These are phyloP conservation scores for Botrytis cinerea DNA, from an alignment of 2,329 filamentous ascomycete species.

Conservation along the genomic window DNA sequence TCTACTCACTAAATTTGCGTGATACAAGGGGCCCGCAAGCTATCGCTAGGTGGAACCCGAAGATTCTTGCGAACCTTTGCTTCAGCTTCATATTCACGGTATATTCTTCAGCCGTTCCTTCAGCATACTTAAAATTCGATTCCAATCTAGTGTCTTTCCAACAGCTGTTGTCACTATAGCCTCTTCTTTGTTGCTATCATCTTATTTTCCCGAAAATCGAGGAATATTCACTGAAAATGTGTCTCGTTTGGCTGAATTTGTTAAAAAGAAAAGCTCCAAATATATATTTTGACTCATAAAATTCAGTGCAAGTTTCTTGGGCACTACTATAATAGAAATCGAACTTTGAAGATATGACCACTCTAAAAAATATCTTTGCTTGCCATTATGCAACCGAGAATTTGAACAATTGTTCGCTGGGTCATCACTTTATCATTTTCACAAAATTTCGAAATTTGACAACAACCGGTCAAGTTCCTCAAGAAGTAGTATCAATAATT, in stretches of 20 bases:
- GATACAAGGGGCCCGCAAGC: not conserved
- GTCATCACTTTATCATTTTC: not conserved
- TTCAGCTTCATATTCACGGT: not conserved
- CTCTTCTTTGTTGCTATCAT: not conserved
- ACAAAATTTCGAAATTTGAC: not conserved
- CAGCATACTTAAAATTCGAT: accelerated
- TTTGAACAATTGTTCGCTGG: not conserved
- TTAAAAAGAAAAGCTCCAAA: not conserved
- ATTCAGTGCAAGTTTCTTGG: not conserved
- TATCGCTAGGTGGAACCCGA: not conserved
- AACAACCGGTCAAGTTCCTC: not conserved
- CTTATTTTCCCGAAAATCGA: not conserved
- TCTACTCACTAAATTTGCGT: too few species aligned
- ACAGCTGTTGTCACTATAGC: not conserved
- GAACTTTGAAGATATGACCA: accelerated
- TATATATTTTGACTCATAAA: not conserved
- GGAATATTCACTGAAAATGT: not conserved
- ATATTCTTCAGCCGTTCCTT: not conserved
- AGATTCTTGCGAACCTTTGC: not conserved
- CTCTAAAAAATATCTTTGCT: not conserved
- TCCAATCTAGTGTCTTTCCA: not conserved
- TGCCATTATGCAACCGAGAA: not conserved
- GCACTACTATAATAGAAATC: not conserved
- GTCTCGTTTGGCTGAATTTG: not conserved
- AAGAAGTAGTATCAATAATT: not conserved